phyloP scores from a whole-genome alignment of 2,329 filamentous ascomycete species.

The Zymoseptoria crescenta region DNA sequence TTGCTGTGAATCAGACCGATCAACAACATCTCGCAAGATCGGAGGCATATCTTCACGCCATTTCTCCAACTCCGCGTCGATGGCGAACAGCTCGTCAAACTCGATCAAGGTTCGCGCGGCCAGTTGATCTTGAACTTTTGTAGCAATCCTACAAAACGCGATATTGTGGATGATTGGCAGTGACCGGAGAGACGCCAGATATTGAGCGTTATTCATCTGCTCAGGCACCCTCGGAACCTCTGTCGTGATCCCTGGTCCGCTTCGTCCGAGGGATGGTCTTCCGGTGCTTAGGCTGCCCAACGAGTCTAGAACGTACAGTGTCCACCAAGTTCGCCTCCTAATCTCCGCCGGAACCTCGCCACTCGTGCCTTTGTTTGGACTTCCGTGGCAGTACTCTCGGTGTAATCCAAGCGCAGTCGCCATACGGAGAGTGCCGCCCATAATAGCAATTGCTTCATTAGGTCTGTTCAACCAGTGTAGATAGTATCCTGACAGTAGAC shows the following conservation, averaged over 20 bases:
- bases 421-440: slow-evolving; percentile 29
- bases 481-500: slow-evolving; percentile 27
- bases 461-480: slow-evolving; percentile 29
- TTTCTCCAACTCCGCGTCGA: slow-evolving; percentile 60
- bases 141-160: slow-evolving; percentile 71
- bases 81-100: slow-evolving; percentile 56
- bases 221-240: slow-evolving; percentile 46
- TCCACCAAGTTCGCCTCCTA: slow-evolving; percentile 65
- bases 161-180: slow-evolving; percentile 68
- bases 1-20: slow-evolving; percentile 3
- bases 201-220: slow-evolving; percentile 30
- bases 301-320: slow-evolving; percentile 63
- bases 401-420: slow-evolving; percentile 28
- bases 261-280: slow-evolving; percentile 60
- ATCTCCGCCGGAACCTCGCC: slow-evolving; percentile 52
- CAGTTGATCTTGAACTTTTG: slow-evolving; percentile 67
- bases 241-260: slow-evolving; percentile 61
- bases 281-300: slow-evolving; percentile 67
- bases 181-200: slow-evolving; percentile 53
- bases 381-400: slow-evolving; percentile 22
- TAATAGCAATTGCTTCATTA: slow-evolving; percentile 27
- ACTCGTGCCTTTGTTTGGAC: slow-evolving; percentile 23
- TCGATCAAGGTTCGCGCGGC: slow-evolving; percentile 61
- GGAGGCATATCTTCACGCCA: slow-evolving; percentile 65
- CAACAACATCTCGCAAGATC: slow-evolving; percentile 28